Percentiles rank a stretch among this genome's conserved stretches.
These are phyloP conservation scores for Coleophoma crateriformis DNA, from an alignment of 2,329 filamentous ascomycete genomes.

Conservation along the genomic window DNA sequence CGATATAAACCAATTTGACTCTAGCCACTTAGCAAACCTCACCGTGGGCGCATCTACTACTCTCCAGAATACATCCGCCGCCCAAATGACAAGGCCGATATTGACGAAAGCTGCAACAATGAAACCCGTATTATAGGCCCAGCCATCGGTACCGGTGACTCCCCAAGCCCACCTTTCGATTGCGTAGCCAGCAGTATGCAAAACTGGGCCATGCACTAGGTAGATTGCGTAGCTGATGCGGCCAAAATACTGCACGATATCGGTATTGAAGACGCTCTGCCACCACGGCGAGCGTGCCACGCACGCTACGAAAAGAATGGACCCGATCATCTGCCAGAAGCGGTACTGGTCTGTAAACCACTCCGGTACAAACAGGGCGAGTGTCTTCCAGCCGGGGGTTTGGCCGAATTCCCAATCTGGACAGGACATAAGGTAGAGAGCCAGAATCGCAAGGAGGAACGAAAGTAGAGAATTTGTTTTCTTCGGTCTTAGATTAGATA, in stretches of 20 bases:
- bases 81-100: conserved; percentile 34
- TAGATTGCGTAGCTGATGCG: conserved; percentile 49
- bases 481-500: not conserved
- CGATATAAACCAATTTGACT: conserved; percentile 13
- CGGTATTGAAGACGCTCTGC: conserved; percentile 36
- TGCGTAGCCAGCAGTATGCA: conserved; percentile 19
- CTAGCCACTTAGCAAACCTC: conserved; percentile 39
- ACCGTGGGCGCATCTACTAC: conserved; percentile 42
- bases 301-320: not conserved
- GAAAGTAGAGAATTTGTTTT: not conserved
- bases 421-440: not conserved
- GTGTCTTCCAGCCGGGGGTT: not conserved
- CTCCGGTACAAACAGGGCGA: not conserved
- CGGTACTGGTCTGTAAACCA: not conserved
- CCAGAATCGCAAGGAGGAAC: not conserved
- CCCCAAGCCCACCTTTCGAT: not conserved
- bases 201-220: conserved; percentile 44
- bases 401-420: not conserved
- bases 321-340: not conserved
- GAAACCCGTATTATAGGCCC: conserved; percentile 24
- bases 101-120: conserved; percentile 34
- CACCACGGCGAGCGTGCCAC: conserved; percentile 10
- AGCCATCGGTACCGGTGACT: not conserved
- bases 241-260: conserved; percentile 44
- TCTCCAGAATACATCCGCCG: conserved; percentile 52